Evolutionary conservation across 768 basidiomycete genomes (phyloP).

Genomic region (Panaeolus cyanescens): DNA sequence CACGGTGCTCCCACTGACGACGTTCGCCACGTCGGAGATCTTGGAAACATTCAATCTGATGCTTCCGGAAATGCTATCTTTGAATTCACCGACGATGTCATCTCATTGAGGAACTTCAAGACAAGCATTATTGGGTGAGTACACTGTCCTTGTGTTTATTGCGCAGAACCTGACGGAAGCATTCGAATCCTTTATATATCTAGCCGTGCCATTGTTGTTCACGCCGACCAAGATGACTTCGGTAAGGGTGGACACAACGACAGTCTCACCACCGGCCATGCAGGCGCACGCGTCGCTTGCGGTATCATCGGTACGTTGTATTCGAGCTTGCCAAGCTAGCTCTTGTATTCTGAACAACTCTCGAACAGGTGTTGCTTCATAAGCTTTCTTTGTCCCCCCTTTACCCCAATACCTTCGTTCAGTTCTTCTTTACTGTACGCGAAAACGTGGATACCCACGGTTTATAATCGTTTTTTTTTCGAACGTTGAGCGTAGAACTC

Average conservation of each 20-base stretch:
- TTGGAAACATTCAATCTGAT: conserved; percentile 75
- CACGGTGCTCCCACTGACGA: conserved; percentile 65
- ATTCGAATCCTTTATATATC: not conserved
- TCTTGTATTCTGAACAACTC: not conserved
- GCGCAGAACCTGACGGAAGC: not conserved
- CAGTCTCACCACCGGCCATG: conserved; percentile 78
- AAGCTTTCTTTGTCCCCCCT: not conserved
- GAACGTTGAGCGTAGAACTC: not conserved
- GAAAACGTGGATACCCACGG: not conserved
- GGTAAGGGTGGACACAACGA: conserved; percentile 70
- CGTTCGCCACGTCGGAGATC: conserved; percentile 70
- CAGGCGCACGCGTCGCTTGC: conserved; percentile 74
- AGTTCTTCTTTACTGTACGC: not conserved
- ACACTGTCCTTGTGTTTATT: not conserved
- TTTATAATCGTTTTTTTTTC: not conserved
- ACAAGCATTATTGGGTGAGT: conserved; percentile 72
- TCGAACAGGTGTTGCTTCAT: not conserved
- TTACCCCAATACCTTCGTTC: not conserved
- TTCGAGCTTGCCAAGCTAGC: conserved; percentile 5
- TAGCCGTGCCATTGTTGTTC: conserved; percentile 75
- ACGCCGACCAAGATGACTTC: conserved; percentile 68
- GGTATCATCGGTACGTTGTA: conserved; percentile 65
- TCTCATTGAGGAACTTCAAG: conserved; percentile 67
- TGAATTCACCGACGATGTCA: conserved; percentile 54
- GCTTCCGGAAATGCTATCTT: conserved; percentile 58